Evolutionary conservation across 495 filamentous ascomycete genomes (phyloP).

Genomic region (Penicillium turbatum): DNA sequence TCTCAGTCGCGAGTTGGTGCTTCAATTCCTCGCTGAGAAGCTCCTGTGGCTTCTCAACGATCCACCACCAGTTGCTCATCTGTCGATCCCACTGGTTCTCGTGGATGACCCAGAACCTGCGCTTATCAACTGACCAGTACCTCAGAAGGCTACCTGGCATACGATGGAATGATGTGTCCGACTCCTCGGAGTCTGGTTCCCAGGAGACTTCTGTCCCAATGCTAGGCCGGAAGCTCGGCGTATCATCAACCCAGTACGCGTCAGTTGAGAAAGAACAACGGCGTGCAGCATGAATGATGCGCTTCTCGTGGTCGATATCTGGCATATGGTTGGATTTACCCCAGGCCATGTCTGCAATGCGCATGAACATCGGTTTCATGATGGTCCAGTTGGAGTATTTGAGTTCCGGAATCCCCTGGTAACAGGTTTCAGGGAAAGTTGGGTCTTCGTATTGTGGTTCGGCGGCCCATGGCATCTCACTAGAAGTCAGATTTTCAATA

Average conservation of each 20-base stretch:
- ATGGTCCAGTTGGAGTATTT: constrained; percentile 3
- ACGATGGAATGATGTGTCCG: constrained; percentile 1
- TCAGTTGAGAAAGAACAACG: constrained; percentile 2
- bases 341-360: constrained; percentile 8
- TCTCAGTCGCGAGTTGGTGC: background rate
- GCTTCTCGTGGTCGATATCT: background rate
- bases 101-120: constrained; percentile 6
- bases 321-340: constrained; percentile 6
- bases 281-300: constrained; percentile 1
- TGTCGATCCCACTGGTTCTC: background rate
- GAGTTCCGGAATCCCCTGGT: background rate
- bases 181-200: background rate
- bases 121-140: constrained; percentile 11
- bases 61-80: constrained; percentile 3
- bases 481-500: background rate
- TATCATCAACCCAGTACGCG: constrained; percentile 4
- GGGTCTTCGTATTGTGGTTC: background rate
- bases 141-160: background rate
- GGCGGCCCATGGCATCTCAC: background rate
- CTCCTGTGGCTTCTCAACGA: constrained; percentile 12
- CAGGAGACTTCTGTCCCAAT: constrained; percentile 3
- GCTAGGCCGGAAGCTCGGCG: background rate
- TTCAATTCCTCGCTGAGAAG: constrained; percentile 6
- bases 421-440: background rate
- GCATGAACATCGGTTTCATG: constrained; percentile 7